Conservation (phyloP, 139 green algal genomes). For the Chlorella sp. region DNA sequence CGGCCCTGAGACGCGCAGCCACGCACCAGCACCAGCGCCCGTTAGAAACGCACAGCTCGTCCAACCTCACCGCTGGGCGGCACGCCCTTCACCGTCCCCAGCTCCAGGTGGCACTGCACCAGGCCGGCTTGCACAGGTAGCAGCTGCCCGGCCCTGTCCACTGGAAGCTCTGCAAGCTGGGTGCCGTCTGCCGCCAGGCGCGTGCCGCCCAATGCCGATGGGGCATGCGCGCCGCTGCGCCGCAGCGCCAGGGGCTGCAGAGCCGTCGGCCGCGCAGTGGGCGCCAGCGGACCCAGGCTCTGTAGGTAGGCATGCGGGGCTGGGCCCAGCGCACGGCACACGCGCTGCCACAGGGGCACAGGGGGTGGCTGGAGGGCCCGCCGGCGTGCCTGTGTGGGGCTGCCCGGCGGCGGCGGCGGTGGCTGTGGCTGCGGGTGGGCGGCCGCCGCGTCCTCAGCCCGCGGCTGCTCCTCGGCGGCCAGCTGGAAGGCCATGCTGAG, state of each 20-base stretch:
- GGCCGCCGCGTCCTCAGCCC: too few relatives aligned
- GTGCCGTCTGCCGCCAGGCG: neutral
- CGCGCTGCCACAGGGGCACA: slow-evolving; percentile 12
- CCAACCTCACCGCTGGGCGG: neutral
- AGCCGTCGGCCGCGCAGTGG: neutral
- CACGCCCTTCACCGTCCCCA: slow-evolving; percentile 1
- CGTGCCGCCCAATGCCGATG: neutral
- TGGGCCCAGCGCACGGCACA: neutral
- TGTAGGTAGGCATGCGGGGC: neutral
- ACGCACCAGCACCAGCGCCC: too few relatives aligned
- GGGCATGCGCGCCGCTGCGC: neutral
- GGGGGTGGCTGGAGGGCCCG: neutral
- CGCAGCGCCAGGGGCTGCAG: slow-evolving; percentile 22
- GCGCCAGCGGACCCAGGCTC: neutral
- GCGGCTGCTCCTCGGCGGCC: too few relatives aligned
- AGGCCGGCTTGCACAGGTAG: neutral
- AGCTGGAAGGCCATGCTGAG: too few relatives aligned
- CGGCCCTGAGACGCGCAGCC: too few relatives aligned
- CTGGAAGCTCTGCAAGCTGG: neutral
- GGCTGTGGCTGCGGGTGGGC: too few relatives aligned
- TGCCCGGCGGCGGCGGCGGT: slow-evolving; percentile 30
- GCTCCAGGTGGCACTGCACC: slow-evolving; percentile 10
- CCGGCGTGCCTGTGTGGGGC: neutral
- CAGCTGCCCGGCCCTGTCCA: neutral
- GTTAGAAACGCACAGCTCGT: too few relatives aligned